Evolutionary conservation across 345 rosid genomes (phyloP).

Genomic region (Citrus inodora): DNA sequence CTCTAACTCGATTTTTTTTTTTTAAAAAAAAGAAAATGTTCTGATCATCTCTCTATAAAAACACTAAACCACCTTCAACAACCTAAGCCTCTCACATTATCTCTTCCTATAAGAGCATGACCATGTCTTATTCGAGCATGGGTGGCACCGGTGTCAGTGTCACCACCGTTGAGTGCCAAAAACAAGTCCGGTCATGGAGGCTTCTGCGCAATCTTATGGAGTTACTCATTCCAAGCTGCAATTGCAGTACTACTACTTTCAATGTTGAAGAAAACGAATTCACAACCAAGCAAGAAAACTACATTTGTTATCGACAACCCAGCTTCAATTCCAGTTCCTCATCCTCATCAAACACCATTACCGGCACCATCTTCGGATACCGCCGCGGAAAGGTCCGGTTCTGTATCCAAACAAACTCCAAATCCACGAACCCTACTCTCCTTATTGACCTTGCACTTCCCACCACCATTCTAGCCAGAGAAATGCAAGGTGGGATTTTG

Average conservation of each 20-base stretch:
- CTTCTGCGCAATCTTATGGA: conserved; percentile 50
- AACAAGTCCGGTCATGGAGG: conserved; percentile 79
- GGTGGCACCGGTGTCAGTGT: conserved; percentile 37
- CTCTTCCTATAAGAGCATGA: background rate
- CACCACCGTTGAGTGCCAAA: conserved; percentile 68
- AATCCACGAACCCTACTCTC: conserved; percentile 37
- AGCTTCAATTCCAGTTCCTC: conserved; percentile 12
- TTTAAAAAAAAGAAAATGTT: too few relatives aligned
- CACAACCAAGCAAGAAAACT: conserved; percentile 14
- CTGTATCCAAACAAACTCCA: conserved; percentile 52
- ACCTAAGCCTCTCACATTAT: conserved; percentile 15
- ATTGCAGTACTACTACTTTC: conserved; percentile 24
- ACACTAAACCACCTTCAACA: conserved; percentile 6
- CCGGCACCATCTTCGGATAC: conserved; percentile 64
- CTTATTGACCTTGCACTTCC: conserved; percentile 60
- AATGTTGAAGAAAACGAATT: conserved; percentile 19
- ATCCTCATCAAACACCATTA: conserved; percentile 35
- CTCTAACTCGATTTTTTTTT: too few relatives aligned
- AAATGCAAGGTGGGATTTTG: conserved; percentile 61
- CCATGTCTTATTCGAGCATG: conserved; percentile 38
- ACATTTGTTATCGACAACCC: conserved; percentile 19
- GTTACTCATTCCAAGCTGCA: conserved; percentile 65
- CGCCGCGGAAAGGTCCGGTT: conserved; percentile 57
- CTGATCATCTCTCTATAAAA: conserved; percentile 11
- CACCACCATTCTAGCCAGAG: conserved; percentile 50